Percentiles rank a stretch among this genome's conserved stretches.
Evolutionary conservation across 1,284 basidiomycete species (phyloP).

Genomic region (Kalmanozyma brasiliensis): DNA sequence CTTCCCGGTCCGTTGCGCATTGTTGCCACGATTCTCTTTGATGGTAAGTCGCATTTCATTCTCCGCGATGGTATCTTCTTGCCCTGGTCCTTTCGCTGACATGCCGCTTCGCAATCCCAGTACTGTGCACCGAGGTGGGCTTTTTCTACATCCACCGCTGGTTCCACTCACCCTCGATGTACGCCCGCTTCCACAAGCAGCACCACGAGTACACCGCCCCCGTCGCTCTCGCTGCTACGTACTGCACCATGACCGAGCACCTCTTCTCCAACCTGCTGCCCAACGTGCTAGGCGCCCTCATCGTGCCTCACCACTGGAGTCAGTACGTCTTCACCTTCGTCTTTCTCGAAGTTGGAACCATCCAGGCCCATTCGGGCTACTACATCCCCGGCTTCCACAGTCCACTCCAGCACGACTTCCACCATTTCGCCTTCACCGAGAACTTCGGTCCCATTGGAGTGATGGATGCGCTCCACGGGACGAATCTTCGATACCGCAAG

Average conservation of each 20-base stretch:
- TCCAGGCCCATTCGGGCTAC: conserved; percentile 1
- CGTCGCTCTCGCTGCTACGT: conserved; percentile 2
- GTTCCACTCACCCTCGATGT: conserved; percentile 2
- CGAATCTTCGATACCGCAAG: too few relatives aligned
- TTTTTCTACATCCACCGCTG: conserved; percentile 4
- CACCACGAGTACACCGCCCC: conserved; percentile 11
- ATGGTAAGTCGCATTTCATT: too few relatives aligned
- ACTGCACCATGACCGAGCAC: conserved; percentile 3
- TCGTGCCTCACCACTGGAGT: background rate
- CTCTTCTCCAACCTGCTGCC: conserved; percentile 3
- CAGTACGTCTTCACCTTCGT: conserved; percentile 4
- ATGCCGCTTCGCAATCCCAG: too few relatives aligned
- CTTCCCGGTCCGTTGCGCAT: too few relatives aligned
- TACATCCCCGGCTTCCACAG: too few relatives aligned
- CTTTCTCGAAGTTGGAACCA: background rate
- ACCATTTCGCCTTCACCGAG: conserved; percentile 7
- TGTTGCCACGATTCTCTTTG: conserved; percentile 8
- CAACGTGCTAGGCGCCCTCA: conserved; percentile 5
- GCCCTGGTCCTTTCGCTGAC: too few relatives aligned
- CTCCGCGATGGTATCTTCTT: too few relatives aligned
- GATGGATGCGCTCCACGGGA: conserved; percentile 3
- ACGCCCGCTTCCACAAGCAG: conserved; percentile 8
- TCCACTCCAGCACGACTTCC: conserved; percentile 12
- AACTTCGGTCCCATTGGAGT: conserved; percentile 7
- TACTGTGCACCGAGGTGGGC: too few relatives aligned